phyloP scores from a whole-genome alignment of 2,329 filamentous ascomycete genomes.

The Cucurbitaria berberidis region DNA sequence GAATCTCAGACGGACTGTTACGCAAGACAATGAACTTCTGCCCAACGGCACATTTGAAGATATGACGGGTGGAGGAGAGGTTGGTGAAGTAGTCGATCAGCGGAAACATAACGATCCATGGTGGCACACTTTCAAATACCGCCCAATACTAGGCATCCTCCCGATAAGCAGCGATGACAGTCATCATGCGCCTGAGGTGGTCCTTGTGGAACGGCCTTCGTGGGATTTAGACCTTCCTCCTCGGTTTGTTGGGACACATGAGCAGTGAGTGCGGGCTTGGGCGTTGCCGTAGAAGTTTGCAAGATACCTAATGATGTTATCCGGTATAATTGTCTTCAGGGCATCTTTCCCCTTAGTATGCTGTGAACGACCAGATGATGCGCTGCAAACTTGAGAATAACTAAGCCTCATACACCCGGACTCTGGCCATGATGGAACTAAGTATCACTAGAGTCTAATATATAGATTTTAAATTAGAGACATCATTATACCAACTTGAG shows the following conservation, averaged over 20 bases:
- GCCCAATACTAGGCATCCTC: conserved; percentile 83
- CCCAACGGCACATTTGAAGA: conserved; percentile 22
- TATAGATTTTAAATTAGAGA: too few species aligned
- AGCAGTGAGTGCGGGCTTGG: conserved; percentile 23
- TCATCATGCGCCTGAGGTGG: conserved; percentile 70
- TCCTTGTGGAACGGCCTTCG: conserved; percentile 82
- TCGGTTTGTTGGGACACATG: conserved; percentile 57
- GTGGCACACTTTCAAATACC: conserved; percentile 93
- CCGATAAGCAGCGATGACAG: conserved; percentile 57
- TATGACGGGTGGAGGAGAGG: conserved; percentile 16
- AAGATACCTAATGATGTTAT: conserved; percentile 5
- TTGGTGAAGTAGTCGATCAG: conserved; percentile 25
- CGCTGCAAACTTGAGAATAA: background rate
- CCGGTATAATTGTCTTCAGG: background rate
- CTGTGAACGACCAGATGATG: background rate
- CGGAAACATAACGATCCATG: conserved; percentile 45
- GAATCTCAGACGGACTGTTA: conserved; percentile 32
- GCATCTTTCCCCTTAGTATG: background rate
- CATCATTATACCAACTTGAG: too few species aligned
- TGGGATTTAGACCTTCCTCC: conserved; percentile 82
- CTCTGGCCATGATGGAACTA: too few species aligned
- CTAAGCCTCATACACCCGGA: too few species aligned
- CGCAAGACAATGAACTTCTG: conserved; percentile 24
- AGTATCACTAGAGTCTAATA: too few species aligned
- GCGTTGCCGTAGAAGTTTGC: background rate